These are phyloP conservation scores for Podaxis sp. DNA, from an alignment of 768 basidiomycete genomes.

Conservation along the genomic window DNA sequence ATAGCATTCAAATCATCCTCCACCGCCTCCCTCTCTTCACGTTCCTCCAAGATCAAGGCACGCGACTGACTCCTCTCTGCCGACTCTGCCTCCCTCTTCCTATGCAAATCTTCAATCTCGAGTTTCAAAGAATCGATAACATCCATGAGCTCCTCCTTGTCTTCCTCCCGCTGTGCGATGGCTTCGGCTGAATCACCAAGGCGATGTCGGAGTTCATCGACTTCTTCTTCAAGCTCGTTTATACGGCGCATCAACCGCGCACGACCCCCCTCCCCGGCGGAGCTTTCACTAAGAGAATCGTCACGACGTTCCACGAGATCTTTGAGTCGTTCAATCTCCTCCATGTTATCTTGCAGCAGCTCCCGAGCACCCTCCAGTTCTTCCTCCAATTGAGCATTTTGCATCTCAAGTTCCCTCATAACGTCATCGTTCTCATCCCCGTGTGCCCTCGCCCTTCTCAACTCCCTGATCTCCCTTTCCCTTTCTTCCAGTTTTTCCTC, in stretches of 20 bases:
- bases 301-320: slow-evolving; percentile 64
- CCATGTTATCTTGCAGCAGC: slow-evolving; percentile 77
- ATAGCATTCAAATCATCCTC: slow-evolving; percentile 76
- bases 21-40: slow-evolving; percentile 75
- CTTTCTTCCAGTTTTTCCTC: slow-evolving; percentile 29
- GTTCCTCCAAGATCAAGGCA: slow-evolving; percentile 66
- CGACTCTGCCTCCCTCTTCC: slow-evolving; percentile 60
- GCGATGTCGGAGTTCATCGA: slow-evolving; percentile 56
- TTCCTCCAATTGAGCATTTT: slow-evolving; percentile 70
- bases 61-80: slow-evolving; percentile 75
- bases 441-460: slow-evolving; percentile 48
- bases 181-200: slow-evolving; percentile 61
- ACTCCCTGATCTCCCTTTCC: slow-evolving; percentile 69
- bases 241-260: slow-evolving; percentile 49
- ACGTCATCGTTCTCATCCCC: slow-evolving; percentile 50
- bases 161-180: slow-evolving; percentile 60
- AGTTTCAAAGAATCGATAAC: slow-evolving; percentile 62
- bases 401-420: slow-evolving; percentile 54
- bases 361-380: slow-evolving; percentile 70
- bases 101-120: slow-evolving; percentile 65
- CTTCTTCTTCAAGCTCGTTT: slow-evolving; percentile 61
- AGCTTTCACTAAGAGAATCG: slow-evolving; percentile 36
- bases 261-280: slow-evolving; percentile 37
- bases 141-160: slow-evolving; percentile 70
- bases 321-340: slow-evolving; percentile 75